A percentile compares a stretch with the other conserved stretches of the same genome.
Conservation (phyloP, 495 filamentous ascomycete species). For the Aspergillus olivimuriae region DNA sequence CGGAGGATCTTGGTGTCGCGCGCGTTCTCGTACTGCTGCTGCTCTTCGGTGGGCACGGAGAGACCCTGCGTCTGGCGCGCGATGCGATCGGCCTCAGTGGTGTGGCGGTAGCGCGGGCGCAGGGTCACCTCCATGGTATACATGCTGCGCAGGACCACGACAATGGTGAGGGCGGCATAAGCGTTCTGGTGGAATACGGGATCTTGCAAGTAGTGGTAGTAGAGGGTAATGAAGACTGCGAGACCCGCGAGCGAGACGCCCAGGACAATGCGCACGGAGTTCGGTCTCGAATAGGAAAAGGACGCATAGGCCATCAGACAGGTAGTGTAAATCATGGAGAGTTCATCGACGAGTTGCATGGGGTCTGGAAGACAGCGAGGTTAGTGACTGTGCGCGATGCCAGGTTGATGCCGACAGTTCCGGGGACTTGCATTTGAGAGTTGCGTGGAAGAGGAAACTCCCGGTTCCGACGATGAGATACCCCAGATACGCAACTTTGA, state of each 20-base stretch:
- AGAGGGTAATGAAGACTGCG: slow-evolving; percentile 76
- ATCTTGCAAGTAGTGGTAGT: slow-evolving; percentile 91
- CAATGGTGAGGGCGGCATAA: slow-evolving; percentile 72
- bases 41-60: slow-evolving; percentile 34
- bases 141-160: slow-evolving; percentile 75
- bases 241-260: slow-evolving; percentile 55
- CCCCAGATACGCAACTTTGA: slow-evolving; percentile 62
- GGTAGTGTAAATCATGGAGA: slow-evolving; percentile 97
- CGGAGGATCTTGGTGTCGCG: slow-evolving; percentile 55
- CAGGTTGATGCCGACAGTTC: background rate
- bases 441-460: slow-evolving; percentile 76
- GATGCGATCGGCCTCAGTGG: slow-evolving; percentile 38
- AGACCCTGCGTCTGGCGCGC: slow-evolving; percentile 34
- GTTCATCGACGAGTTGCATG: slow-evolving; percentile 95
- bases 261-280: slow-evolving; percentile 47
- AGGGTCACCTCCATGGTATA: slow-evolving; percentile 84
- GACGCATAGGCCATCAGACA: slow-evolving; percentile 88
- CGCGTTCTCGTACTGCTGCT: slow-evolving; percentile 43
- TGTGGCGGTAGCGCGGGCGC: slow-evolving; percentile 47
- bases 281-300: slow-evolving; percentile 65
- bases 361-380: slow-evolving; percentile 57
- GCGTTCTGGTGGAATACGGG: slow-evolving; percentile 88
- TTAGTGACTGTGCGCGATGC: slow-evolving; percentile 8
- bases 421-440: slow-evolving; percentile 62
- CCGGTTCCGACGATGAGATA: slow-evolving; percentile 77